Base-by-base conservation (phyloP, 345 rosid genomes). In the Citrus medica region DNA sequence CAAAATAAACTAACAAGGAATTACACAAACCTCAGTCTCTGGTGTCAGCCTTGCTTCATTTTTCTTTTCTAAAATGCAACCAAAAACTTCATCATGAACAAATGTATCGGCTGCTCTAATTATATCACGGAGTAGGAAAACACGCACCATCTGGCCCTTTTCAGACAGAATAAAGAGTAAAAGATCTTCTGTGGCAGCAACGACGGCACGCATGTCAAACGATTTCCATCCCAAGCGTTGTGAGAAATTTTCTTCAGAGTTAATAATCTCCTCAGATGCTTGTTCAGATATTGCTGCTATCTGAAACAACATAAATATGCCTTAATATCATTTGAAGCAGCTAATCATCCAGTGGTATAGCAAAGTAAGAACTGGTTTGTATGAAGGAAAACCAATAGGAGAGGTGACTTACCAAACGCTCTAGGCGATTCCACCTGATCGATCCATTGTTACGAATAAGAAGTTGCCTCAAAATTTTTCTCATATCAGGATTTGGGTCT, bases 401-500 rank as follows among this genome's bases (percentile, higher is more conserved):
- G 67, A 69, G 70, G 75, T n/a, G 42, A 70, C 85, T 33, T 82
- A 95, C 98, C 92, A 96, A 88, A 69, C 93, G 93, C 84, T 96
- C 99, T 67, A 96, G 88, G 59, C 97, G 89, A 80, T 90, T 92
- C 99, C 99, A 96, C 82, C 99, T 87, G 77, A 96, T 85, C 28
- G 99, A 92, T 73, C 99, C 98, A 85, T 94, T 86, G 68, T 94
- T 89, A 56, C 88, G 74, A 63, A 94, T 94, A 69, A 96, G 85
- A 76, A 96, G 99, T 80, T 96, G 90, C 89, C 93, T 92, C 69
- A 94, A 85, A 73, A 91, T 88, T 82, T 83, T 94, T 83, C 99
- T 88, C 99, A 94, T 96, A 80, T 96, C 99, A 83, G 98, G 97
- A 84, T 88, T 89, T 62, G 98, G 85, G 82, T 96, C 99, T 51